Percentiles rank a stretch among this genome's conserved stretches.
Conservation (phyloP, 2,329 filamentous ascomycete genomes). For the Aspergillus fischeri region DNA sequence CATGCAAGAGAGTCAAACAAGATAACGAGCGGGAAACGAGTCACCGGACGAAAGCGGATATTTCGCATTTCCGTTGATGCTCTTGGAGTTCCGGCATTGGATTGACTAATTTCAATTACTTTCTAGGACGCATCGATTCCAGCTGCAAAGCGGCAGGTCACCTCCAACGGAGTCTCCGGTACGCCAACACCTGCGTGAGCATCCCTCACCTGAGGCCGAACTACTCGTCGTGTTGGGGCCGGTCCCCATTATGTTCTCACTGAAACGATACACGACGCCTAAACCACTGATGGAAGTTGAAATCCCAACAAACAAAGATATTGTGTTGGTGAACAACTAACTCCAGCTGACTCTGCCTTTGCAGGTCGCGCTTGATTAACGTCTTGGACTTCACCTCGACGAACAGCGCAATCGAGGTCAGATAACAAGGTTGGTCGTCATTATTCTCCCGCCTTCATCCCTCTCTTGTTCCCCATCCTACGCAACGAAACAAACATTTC, state of each 20-base stretch:
- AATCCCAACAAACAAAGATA: not conserved
- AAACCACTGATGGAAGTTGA: not conserved
- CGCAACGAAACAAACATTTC: not conserved
- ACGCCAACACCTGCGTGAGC: slow-evolving; percentile 32
- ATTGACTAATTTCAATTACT: slow-evolving; percentile 30
- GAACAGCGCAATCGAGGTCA: slow-evolving; percentile 17
- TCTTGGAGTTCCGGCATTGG: slow-evolving; percentile 17
- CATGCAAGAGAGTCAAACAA: slow-evolving; percentile 21
- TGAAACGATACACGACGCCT: not conserved
- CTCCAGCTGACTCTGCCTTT: slow-evolving; percentile 23
- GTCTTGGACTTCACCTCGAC: not conserved
- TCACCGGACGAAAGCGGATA: slow-evolving; percentile 20
- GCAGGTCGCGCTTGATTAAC: slow-evolving; percentile 7
- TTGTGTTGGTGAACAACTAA: slow-evolving; percentile 15
- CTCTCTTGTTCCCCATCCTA: slow-evolving; percentile 2
- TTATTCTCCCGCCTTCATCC: slow-evolving; percentile 18
- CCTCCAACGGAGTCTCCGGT: slow-evolving; percentile 25
- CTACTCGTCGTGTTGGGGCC: slow-evolving; percentile 23
- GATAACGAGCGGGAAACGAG: slow-evolving; percentile 20
- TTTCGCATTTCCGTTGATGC: slow-evolving; percentile 12
- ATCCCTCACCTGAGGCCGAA: not conserved
- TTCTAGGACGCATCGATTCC: slow-evolving; percentile 26
- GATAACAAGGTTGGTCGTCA: slow-evolving; percentile 35
- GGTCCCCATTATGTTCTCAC: slow-evolving; percentile 24
- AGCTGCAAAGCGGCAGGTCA: slow-evolving; percentile 32